Evolutionary conservation across 2,329 filamentous ascomycete species (phyloP).

Genomic region (Ophiostoma australiae): DNA sequence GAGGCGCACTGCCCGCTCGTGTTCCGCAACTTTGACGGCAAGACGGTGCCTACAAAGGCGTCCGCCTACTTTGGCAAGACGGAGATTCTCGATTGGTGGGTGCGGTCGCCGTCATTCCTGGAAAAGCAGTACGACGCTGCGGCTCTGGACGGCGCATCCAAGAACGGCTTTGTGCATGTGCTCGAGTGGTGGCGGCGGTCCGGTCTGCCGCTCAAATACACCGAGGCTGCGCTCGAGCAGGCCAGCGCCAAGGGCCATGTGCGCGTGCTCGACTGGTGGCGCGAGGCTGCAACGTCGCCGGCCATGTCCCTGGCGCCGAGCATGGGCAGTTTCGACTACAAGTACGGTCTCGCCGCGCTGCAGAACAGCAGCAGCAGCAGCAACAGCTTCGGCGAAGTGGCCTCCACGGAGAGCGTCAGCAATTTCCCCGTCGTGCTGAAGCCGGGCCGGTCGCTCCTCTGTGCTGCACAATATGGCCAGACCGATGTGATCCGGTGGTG

Average conservation of each 20-base stretch:
- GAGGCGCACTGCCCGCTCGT: constrained; percentile 62
- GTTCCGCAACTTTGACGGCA: constrained; percentile 81
- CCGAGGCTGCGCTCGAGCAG: constrained; percentile 79
- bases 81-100: constrained; percentile 89
- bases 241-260: constrained; percentile 80
- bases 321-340: constrained; percentile 35
- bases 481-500: constrained; percentile 79
- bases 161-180: constrained; percentile 76
- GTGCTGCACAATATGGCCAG: constrained; percentile 77
- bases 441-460: constrained; percentile 77
- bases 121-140: constrained; percentile 82
- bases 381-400: not conserved
- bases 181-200: constrained; percentile 84
- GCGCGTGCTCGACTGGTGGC: constrained; percentile 92
- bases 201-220: constrained; percentile 75
- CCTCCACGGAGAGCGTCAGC: not conserved
- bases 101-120: constrained; percentile 72
- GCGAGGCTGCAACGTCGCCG: constrained; percentile 46
- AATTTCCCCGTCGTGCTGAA: constrained; percentile 53
- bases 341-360: not conserved
- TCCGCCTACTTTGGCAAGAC: constrained; percentile 79
- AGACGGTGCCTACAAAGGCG: constrained; percentile 80
- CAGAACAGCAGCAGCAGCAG: not conserved
- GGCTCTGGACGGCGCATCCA: constrained; percentile 80
- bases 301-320: constrained; percentile 29